Base-by-base conservation (phyloP, 192 early-diverging fungal genomes). In the Podila verticillata region DNA sequence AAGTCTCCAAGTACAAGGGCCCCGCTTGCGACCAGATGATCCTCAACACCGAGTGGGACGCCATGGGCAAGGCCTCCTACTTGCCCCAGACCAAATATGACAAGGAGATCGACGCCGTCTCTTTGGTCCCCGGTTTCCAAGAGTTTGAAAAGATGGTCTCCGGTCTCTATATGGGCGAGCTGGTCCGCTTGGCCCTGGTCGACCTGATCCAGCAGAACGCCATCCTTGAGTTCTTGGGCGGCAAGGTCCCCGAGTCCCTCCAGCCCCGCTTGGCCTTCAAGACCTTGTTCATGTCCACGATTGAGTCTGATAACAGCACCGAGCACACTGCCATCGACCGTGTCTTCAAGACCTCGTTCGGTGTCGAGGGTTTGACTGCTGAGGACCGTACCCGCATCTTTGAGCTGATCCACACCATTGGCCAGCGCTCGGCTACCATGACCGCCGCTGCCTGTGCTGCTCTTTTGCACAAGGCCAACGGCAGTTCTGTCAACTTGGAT, bases 91-190 rank as follows among this genome's bases (percentile, higher is more conserved):
- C 92, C 62, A 90, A 90, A 79, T 97, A 96, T 81, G 98, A 99
- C 85, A 83, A 86, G 70, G 84, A 87, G 56, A 87, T 98, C 64
- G 96, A 98, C 85, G 84, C 88, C 61, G 88, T 90, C 57, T 93
- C 93, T 32, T 80, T 86, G 54, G 93, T 95, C 75, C 92, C 94
- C 22, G 88, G 91, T 64, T 90, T 92, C 81, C 97, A 97, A 79
- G 91, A 91, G 17, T 98, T 94, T 84, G 98, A 99, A 84, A 99
- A 98, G 87, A 94, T 97, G 91, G 92, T 98, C 65, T 96, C 95
- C 36, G 97, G 96, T 73, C 88, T 94, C 78, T 99, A 97, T 72
- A 82, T 99, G 70, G 96, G 97, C 67, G 98, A 99, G 83, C 81
- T 99, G 36, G 90, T 90, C 10, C 92, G 97, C 31, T 85, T 93